These are phyloP conservation scores for Nicotiana noctiflora DNA, from an alignment of 257 asterid genomes.

Conservation along the genomic window DNA sequence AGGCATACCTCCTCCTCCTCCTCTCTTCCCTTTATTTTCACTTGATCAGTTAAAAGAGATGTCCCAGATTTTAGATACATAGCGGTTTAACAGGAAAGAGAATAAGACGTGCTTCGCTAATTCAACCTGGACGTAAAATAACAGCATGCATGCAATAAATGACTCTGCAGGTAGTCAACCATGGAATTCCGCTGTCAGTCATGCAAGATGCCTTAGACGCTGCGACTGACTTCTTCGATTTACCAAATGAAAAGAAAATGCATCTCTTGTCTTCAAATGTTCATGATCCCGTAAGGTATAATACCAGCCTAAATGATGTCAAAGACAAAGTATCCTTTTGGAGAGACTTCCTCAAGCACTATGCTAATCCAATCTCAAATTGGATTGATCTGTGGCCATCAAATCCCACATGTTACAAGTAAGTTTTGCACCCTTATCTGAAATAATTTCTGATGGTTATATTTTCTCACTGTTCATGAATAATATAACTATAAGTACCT, in stretches of 20 bases:
- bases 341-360: constrained; percentile 76
- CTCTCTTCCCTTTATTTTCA: neutral
- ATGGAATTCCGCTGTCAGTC: constrained; percentile 39
- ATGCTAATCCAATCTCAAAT: constrained; percentile 49
- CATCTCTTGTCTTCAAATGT: constrained; percentile 36
- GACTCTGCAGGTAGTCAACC: constrained; percentile 52
- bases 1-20: neutral
- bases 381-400: constrained; percentile 71
- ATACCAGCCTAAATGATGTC: constrained; percentile 48
- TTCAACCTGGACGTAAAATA: neutral
- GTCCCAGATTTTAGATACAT: neutral
- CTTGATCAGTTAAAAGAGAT: constrained; percentile 2
- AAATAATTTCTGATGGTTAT: neutral
- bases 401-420: constrained; percentile 55
- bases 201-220: constrained; percentile 36
- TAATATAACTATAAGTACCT: neutral
- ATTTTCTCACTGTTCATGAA: neutral
- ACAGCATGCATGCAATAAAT: constrained; percentile 11
- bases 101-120: neutral
- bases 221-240: constrained; percentile 47
- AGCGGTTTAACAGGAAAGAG: neutral
- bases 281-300: constrained; percentile 51
- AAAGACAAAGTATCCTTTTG: constrained; percentile 46
- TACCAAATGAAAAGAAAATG: constrained; percentile 47
- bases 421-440: constrained; percentile 8